These are phyloP conservation scores for Podaxis mareebaensis DNA, from an alignment of 768 basidiomycete species.

Conservation along the genomic window DNA sequence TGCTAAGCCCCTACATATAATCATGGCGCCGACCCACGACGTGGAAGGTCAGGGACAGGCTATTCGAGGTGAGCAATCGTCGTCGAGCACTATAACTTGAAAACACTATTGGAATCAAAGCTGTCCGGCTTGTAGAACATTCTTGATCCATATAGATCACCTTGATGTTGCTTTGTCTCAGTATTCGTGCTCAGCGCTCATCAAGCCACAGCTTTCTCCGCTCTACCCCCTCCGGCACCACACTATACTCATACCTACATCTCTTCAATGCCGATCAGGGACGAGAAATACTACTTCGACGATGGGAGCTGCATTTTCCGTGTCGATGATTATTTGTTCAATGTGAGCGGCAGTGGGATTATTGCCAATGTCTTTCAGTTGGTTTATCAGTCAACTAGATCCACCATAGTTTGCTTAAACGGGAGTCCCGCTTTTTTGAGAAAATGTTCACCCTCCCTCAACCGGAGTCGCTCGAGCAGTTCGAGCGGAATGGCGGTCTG, in stretches of 20 bases:
- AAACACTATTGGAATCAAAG: too few relatives aligned
- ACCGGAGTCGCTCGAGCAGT: neutral
- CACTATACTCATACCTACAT: neutral
- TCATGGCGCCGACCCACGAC: too few relatives aligned
- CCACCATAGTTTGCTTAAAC: neutral
- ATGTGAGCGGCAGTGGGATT: neutral
- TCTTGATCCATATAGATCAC: too few relatives aligned
- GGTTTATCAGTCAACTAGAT: neutral
- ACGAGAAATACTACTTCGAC: slow-evolving; percentile 8
- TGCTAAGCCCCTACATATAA: too few relatives aligned
- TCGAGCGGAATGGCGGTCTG: neutral
- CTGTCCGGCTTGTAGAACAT: too few relatives aligned
- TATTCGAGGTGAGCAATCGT: too few relatives aligned
- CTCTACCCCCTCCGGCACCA: neutral
- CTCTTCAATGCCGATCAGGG: slow-evolving; percentile 36
- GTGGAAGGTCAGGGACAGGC: too few relatives aligned
- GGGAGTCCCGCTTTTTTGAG: slow-evolving; percentile 1
- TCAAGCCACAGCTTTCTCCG: neutral
- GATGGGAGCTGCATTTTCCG: slow-evolving; percentile 1
- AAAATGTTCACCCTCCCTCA: neutral
- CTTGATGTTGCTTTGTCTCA: too few relatives aligned
- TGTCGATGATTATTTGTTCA: slow-evolving; percentile 2
- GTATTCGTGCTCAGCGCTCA: neutral
- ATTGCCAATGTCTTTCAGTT: neutral
- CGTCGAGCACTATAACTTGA: too few relatives aligned